Conservation (phyloP, 176 grass and related monocot species). For the Thinopyrum elongatum region DNA sequence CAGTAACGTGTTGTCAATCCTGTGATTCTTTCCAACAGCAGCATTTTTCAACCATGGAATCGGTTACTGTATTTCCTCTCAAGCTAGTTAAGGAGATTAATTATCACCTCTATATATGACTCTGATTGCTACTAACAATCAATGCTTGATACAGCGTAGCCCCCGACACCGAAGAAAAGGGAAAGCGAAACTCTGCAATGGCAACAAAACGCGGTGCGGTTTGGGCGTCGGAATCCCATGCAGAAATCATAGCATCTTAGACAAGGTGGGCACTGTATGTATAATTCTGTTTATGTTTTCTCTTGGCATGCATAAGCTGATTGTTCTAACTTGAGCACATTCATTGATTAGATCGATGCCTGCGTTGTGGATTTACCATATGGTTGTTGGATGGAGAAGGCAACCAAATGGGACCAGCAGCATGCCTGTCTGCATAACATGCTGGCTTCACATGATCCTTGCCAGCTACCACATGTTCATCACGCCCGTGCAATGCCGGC, state of each 20-base stretch:
- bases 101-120: background rate
- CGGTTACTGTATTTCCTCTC: background rate
- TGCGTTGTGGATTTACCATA: background rate
- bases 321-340: background rate
- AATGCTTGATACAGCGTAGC: constrained; percentile 9
- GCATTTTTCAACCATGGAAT: background rate
- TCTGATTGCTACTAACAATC: background rate
- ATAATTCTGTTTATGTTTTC: background rate
- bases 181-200: background rate
- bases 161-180: background rate
- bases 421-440: background rate
- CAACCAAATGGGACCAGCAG: constrained; percentile 55
- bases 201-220: background rate
- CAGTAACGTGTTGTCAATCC: background rate
- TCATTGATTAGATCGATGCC: constrained; percentile 26
- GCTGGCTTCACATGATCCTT: background rate
- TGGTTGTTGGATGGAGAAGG: constrained; percentile 39
- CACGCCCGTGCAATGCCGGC: background rate
- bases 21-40: background rate
- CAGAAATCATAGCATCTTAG: constrained; percentile 15
- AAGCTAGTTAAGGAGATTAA: background rate
- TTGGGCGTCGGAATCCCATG: background rate
- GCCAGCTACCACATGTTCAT: background rate
- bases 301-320: background rate
- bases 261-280: constrained; percentile 18